Base-by-base conservation (phyloP, 305 asterid species). In the Fraxinus dipetala region DNA sequence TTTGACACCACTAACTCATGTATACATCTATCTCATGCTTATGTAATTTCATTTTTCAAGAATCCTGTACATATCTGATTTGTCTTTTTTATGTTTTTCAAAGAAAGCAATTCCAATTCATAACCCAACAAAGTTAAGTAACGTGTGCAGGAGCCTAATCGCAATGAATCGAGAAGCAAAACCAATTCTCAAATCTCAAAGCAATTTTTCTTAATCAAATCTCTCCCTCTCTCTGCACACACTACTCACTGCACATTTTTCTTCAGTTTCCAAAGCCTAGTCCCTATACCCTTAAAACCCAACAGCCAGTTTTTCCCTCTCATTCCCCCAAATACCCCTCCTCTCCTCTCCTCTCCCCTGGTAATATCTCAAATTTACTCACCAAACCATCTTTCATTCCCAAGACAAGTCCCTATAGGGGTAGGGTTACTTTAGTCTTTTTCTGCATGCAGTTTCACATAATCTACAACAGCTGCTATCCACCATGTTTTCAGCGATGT, bases 261-360 rank as follows among this genome's bases (percentile, higher is more conserved):
- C 90, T 85, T 82, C 95, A 92, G 89, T 93, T 93, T 90, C 98
- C 98, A 85, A 93, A 85, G 97, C 91, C 89, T 93, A 92, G 89
- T 85, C 91, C 92, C 92, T 88, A 90, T 81, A 85, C 90, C 90
- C 85, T 85, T 83, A 83, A 89, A 88, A 81, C 83, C 89, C 91
- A 87, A 86, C 89, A 86, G 87, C 86, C 87, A 90, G 88, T 90
- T 89, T 83, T 89, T 88, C 82, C 77, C 85, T 75, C 34, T 31
- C 32, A 77, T 85, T 85, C 81, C 90, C 91, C 59, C 70, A 65
- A 83, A 79, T 85, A 26, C 93, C 95, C 93, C 89, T 88, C 84
- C n/a, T 79, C n/a, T 79, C 10, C 28, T 59, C 75, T 35, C 4
- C 20, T 79, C 56, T 72, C 38, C 74, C 82, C n/a, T 74, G 63